Evolutionary conservation across 768 basidiomycete species (phyloP), one percentile per base, ranked within the genome.

Genomic region (Fomitopsis pulvina): DNA sequence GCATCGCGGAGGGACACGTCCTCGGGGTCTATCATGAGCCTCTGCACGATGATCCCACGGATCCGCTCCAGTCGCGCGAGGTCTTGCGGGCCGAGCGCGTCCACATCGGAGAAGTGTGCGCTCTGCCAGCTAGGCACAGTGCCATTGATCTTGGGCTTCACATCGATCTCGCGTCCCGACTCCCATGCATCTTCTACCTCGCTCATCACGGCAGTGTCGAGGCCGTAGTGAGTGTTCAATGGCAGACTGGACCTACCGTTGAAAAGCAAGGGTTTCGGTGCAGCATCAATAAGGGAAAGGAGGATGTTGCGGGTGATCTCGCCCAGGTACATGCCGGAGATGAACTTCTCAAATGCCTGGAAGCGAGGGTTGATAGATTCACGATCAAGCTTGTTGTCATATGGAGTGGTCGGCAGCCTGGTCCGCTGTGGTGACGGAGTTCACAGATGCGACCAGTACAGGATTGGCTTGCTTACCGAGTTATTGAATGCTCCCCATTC

Each of bases 401-500:
- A 96, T 2, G 87, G 79, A 1, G 95, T 96, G 5, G 83, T 79
- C 4, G 93, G 94, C 11, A 99, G 78, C 45, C 85, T 81, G 10
- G 79, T 74, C 50, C 94, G 83, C 85, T 94, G 55, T 41, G 49
- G 9, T 16, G 14, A 37, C 18, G 14, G 4, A 37, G 5, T 5
- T 37, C 14, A 16, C 34, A 32, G 34, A 39, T 3, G 16, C 14
- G 24, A 27, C 5, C 6, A 25, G 25, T 6, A 16, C 34, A 14
- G 14, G 7, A 37, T 4, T 6, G 14, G 5, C 34, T 6, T 16
- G 68, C 81, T 58, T 64, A 92, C 92, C 44, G 83, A 77, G 67
- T 96, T 98, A 67, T 99, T 90, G 70, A 98, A 96, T 22, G 82
- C 96, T 53, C 96, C 96, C 96, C 95, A 98, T 70, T 98, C 96